Base-by-base conservation (phyloP, 108 stramenopile genomes). In the Cyclostephanos invisitatus region DNA sequence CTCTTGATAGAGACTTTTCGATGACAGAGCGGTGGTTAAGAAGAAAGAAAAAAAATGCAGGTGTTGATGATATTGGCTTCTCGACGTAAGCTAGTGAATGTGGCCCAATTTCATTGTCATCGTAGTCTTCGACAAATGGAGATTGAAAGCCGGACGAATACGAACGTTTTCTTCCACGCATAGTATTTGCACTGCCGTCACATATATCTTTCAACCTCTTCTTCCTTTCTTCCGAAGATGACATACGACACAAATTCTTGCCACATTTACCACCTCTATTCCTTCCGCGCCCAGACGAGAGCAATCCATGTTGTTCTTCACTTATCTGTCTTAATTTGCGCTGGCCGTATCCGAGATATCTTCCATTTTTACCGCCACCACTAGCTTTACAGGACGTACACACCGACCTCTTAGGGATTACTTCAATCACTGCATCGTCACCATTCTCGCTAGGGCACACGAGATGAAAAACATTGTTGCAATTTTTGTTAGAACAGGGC, bases 21-120 rank as follows among this genome's bases (percentile, higher is more conserved):
- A 94, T 87, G 37, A 83, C 85, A 65, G 50, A 46, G 40, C 88
- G 68, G 70, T 90, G 89, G 48, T 94, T 86, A 15, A 70, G 68
- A 12, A 94, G 61, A 47, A 76, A 84, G 46, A 80, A 74, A 69
- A 80, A 84, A 50, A 81, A 84, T 14, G 79, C 72, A n/a, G 78
- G 78, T 17, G 58, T 80, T 27, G 78, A 73, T 38, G 65, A 72
- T 0, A 40, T 32, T 32, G 80, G 75, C 47, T 81, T 71, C 48
- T 81, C 65, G 38, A 81, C 56, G 28, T 37, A 65, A 0, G 68
- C 74, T 18, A 76, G 49, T 64, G 71, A 66, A 24, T 83, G 72
- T 32, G 72, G 59, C 28, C 78, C 68, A 24, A 68, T 64, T 5
- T 73, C 80, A 9, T 75, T 73, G 22, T 85, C 79, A 7, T 73